These are phyloP conservation scores for Platanthera zijinensis DNA, from an alignment of 106 monocot species.

Conservation along the genomic window DNA sequence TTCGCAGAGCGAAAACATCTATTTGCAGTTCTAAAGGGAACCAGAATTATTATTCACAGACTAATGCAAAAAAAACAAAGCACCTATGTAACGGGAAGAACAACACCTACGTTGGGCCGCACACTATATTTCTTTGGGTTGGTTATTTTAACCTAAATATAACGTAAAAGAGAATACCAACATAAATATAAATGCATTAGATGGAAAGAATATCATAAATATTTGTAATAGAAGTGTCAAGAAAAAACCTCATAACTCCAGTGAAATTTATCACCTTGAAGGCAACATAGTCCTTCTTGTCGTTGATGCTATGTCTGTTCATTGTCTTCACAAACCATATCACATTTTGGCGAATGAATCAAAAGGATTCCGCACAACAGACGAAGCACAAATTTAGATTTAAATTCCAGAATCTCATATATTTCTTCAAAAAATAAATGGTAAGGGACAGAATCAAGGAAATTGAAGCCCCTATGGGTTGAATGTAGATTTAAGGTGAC, in stretches of 20 bases:
- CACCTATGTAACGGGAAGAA: conserved; percentile 52
- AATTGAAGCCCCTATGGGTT: no score
- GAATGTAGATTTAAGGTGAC: no score
- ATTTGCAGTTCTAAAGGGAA: no score
- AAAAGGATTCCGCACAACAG: neutral
- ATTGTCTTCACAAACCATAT: conserved; percentile 27
- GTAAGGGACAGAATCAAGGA: no score
- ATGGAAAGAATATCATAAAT: neutral
- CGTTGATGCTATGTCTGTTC: conserved; percentile 69
- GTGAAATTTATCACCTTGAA: conserved; percentile 44
- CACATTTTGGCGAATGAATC: no score
- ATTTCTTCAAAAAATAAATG: no score
- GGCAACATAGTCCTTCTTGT: conserved; percentile 49
- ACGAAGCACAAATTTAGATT: neutral
- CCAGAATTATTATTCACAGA: no score
- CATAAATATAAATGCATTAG: no score
- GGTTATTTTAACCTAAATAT: conserved; percentile 76
- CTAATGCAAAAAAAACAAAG: conserved; percentile 31
- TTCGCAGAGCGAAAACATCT: no score
- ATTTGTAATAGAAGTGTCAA: no score
- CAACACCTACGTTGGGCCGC: conserved; percentile 74
- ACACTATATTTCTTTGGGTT: conserved; percentile 92
- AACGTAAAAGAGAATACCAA: no score
- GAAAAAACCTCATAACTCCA: neutral
- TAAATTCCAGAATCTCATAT: neutral